Conservation (phyloP, 2,329 filamentous ascomycete genomes). For the Thelonectria olida region DNA sequence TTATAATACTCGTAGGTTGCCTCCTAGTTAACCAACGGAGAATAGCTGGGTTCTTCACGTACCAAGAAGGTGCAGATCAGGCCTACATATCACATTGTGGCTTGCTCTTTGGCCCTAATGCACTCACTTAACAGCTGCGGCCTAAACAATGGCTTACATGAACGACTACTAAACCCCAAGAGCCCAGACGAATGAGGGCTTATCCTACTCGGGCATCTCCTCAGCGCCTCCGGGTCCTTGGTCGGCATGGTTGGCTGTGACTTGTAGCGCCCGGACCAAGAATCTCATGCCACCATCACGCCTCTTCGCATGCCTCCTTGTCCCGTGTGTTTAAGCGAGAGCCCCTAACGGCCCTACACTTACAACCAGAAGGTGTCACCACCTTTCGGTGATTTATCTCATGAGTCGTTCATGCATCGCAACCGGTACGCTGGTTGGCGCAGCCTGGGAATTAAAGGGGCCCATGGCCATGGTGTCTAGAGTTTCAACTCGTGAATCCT, state of each 20-base stretch:
- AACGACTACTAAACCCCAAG: neutral
- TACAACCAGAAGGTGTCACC: neutral
- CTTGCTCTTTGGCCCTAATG: neutral
- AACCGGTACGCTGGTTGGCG: neutral
- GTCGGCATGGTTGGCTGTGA: neutral
- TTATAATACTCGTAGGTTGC: no score
- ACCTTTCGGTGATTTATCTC: neutral
- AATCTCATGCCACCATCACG: slow-evolving; percentile 14
- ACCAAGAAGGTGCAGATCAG: no score
- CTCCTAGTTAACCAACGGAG: neutral
- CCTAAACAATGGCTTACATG: neutral
- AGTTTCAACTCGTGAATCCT: neutral
- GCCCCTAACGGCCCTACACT: neutral
- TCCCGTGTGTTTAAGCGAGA: neutral
- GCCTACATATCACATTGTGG: neutral
- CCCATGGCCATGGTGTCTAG: neutral
- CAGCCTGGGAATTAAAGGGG: neutral
- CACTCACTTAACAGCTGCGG: no score
- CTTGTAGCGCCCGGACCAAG: neutral
- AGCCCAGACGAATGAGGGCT: neutral
- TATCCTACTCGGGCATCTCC: neutral
- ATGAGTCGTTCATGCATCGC: neutral
- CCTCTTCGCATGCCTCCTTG: neutral
- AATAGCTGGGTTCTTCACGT: no score
- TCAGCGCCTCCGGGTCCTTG: neutral